A percentile compares a stretch with the other conserved stretches of the same genome.
Evolutionary conservation across 441 rosid species (phyloP).

Genomic region (Adansonia rubrostipa): DNA sequence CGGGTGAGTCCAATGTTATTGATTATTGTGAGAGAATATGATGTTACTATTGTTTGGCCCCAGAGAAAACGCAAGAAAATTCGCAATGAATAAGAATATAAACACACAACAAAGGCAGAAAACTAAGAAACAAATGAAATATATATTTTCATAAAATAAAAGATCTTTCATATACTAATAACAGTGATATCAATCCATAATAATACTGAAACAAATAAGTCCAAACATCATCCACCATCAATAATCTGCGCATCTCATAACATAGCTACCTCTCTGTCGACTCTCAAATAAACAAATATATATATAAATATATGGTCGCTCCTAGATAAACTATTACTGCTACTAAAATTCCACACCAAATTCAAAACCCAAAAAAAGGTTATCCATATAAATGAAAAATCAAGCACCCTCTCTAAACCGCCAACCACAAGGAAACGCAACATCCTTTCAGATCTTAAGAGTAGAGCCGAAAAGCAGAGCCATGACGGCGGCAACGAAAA

Average conservation of each 20-base stretch:
- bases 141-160: not conserved
- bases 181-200: constrained; percentile 19
- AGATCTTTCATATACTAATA: constrained; percentile 19
- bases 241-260: constrained; percentile 16
- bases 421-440: constrained; percentile 9
- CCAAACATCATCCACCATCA: constrained; percentile 15
- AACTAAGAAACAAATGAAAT: not conserved
- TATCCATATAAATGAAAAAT: not conserved
- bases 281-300: not conserved
- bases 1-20: too few relatives aligned
- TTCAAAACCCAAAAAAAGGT: not conserved
- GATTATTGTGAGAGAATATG: not conserved
- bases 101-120: not conserved
- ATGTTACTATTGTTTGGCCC: not conserved
- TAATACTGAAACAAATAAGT: constrained; percentile 18
- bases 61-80: not conserved
- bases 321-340: constrained; percentile 16
- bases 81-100: not conserved
- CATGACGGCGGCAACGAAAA: constrained; percentile 32
- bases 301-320: not conserved
- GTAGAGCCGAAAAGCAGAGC: constrained; percentile 44
- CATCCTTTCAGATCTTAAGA: constrained; percentile 43
- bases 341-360: constrained; percentile 2
- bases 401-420: not conserved
- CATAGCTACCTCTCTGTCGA: not conserved